Evolutionary conservation across 345 rosid genomes (phyloP), one percentile per base, ranked within the genome.

Genomic region (Brassica incana): DNA sequence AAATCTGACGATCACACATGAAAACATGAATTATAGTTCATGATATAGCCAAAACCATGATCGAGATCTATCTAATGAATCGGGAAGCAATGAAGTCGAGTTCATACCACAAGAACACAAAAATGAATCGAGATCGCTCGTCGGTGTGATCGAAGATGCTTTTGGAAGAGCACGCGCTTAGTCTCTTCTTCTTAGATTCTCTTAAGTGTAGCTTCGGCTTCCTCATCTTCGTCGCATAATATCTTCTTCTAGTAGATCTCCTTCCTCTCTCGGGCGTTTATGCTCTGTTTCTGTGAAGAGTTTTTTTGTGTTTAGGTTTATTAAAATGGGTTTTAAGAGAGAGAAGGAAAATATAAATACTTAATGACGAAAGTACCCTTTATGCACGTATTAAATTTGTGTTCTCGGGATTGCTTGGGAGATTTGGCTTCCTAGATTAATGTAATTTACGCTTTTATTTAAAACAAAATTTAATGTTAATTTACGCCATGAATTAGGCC

Each of bases 371-470:
- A 0, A 67, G 0, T 60, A 30, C 64, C 82, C 77, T 25, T 52
- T 15, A 3, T 14, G 4, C 25, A 62, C 63, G 30, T 33, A 30
- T 15, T 64, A 6, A 65, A 30, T 2, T 20, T 9, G 29, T 12
- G 10, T 48, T 12, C 72, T 71, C 33, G 80, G 80, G 80, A 77
- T 77, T 77, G 80, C 65, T 27, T 71, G 43, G 32, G 66, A 52
- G 40, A 60, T 27, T 71, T 78, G 66, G 18, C 66, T 65, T 77
- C 59, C 66, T 77, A 15, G 71, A 70, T 8, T 63, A 5, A 35
- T 70, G 65, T 77, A 52, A 71, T 77, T 58, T 8, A 65, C 23
- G 62, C 20, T 54, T 43, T 75, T 65, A 25, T 18, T 0, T 0
- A 1, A 16, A 27, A 4, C 8, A 62, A 10, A 16, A 18, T 35